These are phyloP conservation scores for Plenodomus tracheiphilus DNA, from an alignment of 2,329 filamentous ascomycete genomes.

Conservation along the genomic window DNA sequence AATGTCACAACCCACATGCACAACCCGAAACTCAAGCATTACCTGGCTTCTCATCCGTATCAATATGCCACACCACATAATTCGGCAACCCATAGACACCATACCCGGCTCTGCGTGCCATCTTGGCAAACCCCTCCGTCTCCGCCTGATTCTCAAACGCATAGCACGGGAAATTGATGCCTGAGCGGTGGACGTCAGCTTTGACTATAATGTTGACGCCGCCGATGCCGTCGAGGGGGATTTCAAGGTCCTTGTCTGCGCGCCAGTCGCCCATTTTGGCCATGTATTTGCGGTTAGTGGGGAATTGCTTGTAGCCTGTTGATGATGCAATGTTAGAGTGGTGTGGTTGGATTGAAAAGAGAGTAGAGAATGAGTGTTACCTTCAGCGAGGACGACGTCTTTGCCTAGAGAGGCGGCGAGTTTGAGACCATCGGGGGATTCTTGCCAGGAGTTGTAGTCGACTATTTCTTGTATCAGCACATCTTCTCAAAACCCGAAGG, in stretches of 20 bases:
- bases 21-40: slow-evolving; percentile 56
- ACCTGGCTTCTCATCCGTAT: slow-evolving; percentile 91
- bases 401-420: slow-evolving; percentile 74
- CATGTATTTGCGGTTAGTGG: slow-evolving; percentile 89
- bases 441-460: slow-evolving; percentile 99
- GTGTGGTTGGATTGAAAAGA: not conserved
- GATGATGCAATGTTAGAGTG: not conserved
- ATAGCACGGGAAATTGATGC: slow-evolving; percentile 96
- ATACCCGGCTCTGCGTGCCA: slow-evolving; percentile 96
- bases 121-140: slow-evolving; percentile 97
- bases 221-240: slow-evolving; percentile 92
- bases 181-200: slow-evolving; percentile 93
- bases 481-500: not conserved
- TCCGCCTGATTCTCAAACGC: slow-evolving; percentile 98
- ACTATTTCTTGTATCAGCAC: slow-evolving; percentile 55
- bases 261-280: slow-evolving; percentile 89
- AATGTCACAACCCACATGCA: not conserved
- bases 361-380: slow-evolving; percentile 48
- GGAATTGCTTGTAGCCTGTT: slow-evolving; percentile 85
- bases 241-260: slow-evolving; percentile 87
- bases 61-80: slow-evolving; percentile 98
- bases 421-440: slow-evolving; percentile 81
- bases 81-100: slow-evolving; percentile 91
- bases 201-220: slow-evolving; percentile 98
- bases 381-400: slow-evolving; percentile 85